Conservation (phyloP, 805 yeast species). For the Ogataea methanolica region DNA sequence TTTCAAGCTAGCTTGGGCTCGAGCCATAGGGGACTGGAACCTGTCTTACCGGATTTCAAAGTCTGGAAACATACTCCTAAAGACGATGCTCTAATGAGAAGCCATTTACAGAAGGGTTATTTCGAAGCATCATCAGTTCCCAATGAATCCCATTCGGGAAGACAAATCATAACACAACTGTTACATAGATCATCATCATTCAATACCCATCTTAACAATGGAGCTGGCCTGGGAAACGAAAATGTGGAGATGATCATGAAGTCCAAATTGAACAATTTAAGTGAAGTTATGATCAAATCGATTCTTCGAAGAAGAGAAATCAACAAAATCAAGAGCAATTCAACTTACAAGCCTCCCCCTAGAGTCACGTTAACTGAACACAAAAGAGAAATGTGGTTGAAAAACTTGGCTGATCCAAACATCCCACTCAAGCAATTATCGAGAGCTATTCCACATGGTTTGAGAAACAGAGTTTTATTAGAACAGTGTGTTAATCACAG, state of each 20-base stretch:
- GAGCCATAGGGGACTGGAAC: conserved; percentile 2
- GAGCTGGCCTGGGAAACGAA: conserved; percentile 5
- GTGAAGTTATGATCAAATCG: conserved; percentile 46
- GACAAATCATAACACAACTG: conserved; percentile 45
- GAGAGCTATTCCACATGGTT: conserved; percentile 85
- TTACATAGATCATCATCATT: conserved; percentile 27
- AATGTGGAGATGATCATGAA: conserved; percentile 8
- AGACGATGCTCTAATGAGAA: conserved; percentile 51
- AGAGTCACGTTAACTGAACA: conserved; percentile 87
- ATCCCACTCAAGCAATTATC: conserved; percentile 66
- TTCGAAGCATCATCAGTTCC: conserved; percentile 57
- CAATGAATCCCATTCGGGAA: conserved; percentile 68
- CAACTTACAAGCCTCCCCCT: conserved; percentile 75
- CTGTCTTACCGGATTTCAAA: conserved; percentile 60
- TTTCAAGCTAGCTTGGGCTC: neutral
- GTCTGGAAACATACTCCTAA: conserved; percentile 62
- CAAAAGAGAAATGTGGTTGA: conserved; percentile 80
- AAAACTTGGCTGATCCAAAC: conserved; percentile 64
- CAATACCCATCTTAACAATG: neutral
- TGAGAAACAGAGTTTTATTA: conserved; percentile 64
- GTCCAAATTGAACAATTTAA: conserved; percentile 34
- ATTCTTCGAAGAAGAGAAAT: conserved; percentile 41
- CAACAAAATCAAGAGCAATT: conserved; percentile 42
- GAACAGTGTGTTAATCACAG: conserved; percentile 65
- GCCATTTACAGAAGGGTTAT: conserved; percentile 65